Conservation (phyloP, 176 grass and related monocot genomes). For the Oryza glaberrima region DNA sequence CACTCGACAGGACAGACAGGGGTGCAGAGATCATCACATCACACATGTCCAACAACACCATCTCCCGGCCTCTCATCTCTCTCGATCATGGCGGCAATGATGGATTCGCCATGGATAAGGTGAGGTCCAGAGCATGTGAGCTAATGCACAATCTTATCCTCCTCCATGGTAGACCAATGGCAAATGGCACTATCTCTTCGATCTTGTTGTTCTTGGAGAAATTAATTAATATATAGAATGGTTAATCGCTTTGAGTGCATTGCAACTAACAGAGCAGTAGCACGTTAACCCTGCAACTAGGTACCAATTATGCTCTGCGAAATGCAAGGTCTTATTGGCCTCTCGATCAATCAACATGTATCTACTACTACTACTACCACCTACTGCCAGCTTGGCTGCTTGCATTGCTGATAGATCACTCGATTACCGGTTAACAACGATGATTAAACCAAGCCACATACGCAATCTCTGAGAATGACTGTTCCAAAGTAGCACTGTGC, state of each 20-base stretch:
- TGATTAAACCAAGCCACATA: slow-evolving; percentile 1
- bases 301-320: background rate
- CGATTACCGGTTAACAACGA: background rate
- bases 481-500: background rate
- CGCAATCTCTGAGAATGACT: slow-evolving; percentile 10
- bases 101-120: slow-evolving; percentile 33
- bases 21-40: slow-evolving; percentile 2
- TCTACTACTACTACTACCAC: background rate
- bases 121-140: slow-evolving; percentile 35
- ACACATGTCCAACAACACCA: background rate
- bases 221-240: background rate
- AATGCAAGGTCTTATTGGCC: background rate
- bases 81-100: slow-evolving; percentile 23
- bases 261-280: background rate
- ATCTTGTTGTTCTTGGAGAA: background rate
- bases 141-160: background rate
- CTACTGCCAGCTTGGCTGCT: background rate
- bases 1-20: background rate
- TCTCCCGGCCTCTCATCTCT: background rate
- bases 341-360: background rate
- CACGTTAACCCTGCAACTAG: slow-evolving; percentile 12
- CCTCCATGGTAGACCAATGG: background rate
- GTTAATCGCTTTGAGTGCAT: background rate
- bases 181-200: background rate
- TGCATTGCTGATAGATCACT: background rate